Evolutionary conservation across 2,329 filamentous ascomycete species (phyloP), one percentile per base, ranked within the genome.

Genomic region (Verticillium dahliae): DNA sequence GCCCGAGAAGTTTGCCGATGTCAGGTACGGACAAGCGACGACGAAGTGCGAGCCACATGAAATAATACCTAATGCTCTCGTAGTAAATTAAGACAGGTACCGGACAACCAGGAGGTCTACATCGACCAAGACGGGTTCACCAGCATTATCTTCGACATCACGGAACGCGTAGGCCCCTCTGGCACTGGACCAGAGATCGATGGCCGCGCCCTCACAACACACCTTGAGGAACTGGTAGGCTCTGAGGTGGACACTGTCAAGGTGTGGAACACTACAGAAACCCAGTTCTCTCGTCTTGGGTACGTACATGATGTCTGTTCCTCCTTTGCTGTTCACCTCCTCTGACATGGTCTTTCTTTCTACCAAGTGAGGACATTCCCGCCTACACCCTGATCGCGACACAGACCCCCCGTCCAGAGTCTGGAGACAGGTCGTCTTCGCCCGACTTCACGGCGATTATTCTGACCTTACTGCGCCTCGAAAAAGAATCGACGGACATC

Each of bases 71-170:
- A 14, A 52, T 50, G 10, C 14, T 39, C 22, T 33, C 34, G 59
- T 64, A 91, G 89, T 77, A 83, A 84, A 60, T 82, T 92, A 67
- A 87, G 90, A 65, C 84, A 92, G 76, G 86, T 93, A 5, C 90
- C 90, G 58, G 89, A 94, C 73, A 90, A 96, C 74, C 93, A 98
- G 78, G 94, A 97, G 80, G 90, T 97, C 68, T 97, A 88, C 78
- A 88, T 97, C 70, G 92, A 96, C 72, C 83, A 85, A 66, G 83
- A 90, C 65, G 92, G 92, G 58, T 93, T 93, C 74, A 91, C 91
- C 3, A 92, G 85, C 76, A 87, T 97, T 73, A 93, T 97, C 68
- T 84, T 97, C 74, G 94, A 98, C 70, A 91, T 98, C 70, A 90
- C 90, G 60, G 89, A 97, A 78, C 89, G 90, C 61, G 88, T 96